Percentiles rank a stretch among this genome's conserved stretches.
Conservation (phyloP, 1,139 yeast species). For the Protomyces arabidopsidicola region DNA sequence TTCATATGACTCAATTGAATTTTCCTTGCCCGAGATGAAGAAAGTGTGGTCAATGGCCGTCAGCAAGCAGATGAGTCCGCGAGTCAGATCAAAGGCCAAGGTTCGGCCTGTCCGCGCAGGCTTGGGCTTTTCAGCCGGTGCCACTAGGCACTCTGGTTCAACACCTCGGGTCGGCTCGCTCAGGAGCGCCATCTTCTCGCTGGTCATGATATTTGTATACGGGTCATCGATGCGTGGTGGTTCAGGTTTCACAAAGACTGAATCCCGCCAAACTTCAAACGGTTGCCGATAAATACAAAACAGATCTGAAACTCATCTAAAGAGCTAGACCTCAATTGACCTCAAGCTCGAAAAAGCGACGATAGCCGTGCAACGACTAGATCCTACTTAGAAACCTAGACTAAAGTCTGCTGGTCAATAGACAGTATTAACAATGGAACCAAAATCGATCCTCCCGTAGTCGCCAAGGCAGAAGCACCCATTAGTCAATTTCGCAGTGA, state of each 20-base stretch:
- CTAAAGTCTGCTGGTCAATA: too few relatives aligned
- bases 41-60: constrained; percentile 26
- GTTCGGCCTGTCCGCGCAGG: neutral
- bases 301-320: too few relatives aligned
- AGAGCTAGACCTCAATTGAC: too few relatives aligned
- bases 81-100: constrained; percentile 16
- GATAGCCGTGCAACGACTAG: too few relatives aligned
- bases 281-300: neutral
- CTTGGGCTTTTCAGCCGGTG: neutral
- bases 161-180: neutral
- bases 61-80: constrained; percentile 20
- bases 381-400: too few relatives aligned
- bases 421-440: too few relatives aligned
- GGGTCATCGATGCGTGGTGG: too few relatives aligned
- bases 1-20: constrained; percentile 13
- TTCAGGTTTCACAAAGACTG: too few relatives aligned
- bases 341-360: too few relatives aligned
- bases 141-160: neutral
- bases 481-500: too few relatives aligned
- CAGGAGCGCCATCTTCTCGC: neutral
- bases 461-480: too few relatives aligned
- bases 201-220: neutral
- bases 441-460: too few relatives aligned
- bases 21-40: constrained; percentile 24
- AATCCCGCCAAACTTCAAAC: neutral